Evolutionary conservation across 164 flowering plant genomes (phyloP).

Genomic region (Houttuynia cordata): DNA sequence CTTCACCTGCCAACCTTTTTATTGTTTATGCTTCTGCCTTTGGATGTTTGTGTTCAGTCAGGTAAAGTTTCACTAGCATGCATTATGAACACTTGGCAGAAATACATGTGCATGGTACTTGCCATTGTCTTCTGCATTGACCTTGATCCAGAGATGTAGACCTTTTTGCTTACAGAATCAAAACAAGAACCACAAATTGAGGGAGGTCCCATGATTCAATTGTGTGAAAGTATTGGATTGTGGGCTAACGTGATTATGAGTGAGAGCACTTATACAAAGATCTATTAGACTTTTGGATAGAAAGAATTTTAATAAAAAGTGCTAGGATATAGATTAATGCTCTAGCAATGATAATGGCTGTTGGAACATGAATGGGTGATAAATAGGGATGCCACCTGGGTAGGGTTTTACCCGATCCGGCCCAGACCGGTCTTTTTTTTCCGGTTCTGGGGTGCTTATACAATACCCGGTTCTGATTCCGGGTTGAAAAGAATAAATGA

Average conservation of each 20-base stretch:
- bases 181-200: background rate
- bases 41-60: background rate
- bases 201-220: background rate
- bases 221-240: background rate
- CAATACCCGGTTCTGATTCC: too few relatives aligned
- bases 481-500: too few relatives aligned
- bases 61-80: background rate
- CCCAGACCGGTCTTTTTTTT: too few relatives aligned
- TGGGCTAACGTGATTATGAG: background rate
- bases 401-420: too few relatives aligned
- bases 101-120: background rate
- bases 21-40: background rate
- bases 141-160: background rate
- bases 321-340: constrained; percentile 6
- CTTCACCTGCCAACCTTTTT: background rate
- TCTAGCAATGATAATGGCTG: constrained; percentile 13
- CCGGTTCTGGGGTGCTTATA: too few relatives aligned
- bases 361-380: constrained; percentile 5
- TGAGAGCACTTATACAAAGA: constrained; percentile 21
- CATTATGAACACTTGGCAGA: background rate
- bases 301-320: background rate
- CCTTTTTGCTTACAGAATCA: background rate
- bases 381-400: too few relatives aligned
- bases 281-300: background rate
- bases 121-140: background rate